A percentile compares a stretch with the other conserved stretches of the same genome.
Evolutionary conservation across 2,329 filamentous ascomycete species (phyloP).

Genomic region (Gnomoniopsis smithogilvyi): DNA sequence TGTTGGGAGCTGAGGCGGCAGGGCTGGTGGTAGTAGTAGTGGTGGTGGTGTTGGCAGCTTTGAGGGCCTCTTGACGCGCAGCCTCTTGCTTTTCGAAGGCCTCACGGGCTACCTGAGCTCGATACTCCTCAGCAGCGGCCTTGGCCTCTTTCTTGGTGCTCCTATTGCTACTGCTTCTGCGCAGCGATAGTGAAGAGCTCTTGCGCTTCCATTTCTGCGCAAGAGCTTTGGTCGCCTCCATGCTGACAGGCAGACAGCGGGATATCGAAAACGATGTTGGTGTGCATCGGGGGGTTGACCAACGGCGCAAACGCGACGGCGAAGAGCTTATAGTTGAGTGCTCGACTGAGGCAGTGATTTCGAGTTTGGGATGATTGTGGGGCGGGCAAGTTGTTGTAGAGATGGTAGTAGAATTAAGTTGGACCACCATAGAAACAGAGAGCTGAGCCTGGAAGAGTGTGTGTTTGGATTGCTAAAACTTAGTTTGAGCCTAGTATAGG

Average conservation of each 20-base stretch:
- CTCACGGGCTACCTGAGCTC: neutral
- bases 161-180: conserved; percentile 5
- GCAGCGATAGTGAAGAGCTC: conserved; percentile 2
- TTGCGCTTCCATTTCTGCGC: conserved; percentile 15
- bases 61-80: neutral
- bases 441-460: neutral
- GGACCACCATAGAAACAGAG: neutral
- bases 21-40: neutral
- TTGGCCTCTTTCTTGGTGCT: neutral
- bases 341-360: neutral
- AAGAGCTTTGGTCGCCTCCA: conserved; percentile 19
- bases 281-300: conserved; percentile 12
- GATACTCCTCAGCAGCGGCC: neutral
- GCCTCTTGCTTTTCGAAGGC: neutral
- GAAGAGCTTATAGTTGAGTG: neutral
- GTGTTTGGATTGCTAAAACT: neutral
- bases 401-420: neutral
- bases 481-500: neutral
- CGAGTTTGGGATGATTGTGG: neutral
- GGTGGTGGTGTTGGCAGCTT: neutral
- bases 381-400: neutral
- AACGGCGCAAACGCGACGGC: neutral
- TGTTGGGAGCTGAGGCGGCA: neutral
- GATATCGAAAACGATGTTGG: neutral
- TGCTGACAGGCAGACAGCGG: conserved; percentile 12